Base-by-base conservation (phyloP, 352 stramenopile species). In the Phytophthora pseudosyringae region DNA sequence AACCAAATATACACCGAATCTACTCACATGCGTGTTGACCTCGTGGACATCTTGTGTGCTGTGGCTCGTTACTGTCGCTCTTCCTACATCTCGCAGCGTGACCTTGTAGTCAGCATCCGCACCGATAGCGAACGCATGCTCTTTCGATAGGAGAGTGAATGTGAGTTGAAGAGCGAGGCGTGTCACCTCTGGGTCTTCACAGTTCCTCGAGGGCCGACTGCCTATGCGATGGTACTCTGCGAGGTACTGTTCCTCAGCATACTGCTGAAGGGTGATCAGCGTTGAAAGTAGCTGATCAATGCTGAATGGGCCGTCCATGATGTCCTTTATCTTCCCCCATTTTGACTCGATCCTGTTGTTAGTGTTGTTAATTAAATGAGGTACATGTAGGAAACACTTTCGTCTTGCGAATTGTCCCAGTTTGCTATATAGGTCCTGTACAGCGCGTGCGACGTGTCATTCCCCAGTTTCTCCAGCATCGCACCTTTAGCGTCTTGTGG, bases 321-420 rank as follows among this genome's bases (percentile, higher is more conserved):
- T 26, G 4, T 60, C 38, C 25, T 59, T 60, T 3, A 54, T 54
- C 11, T 60, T 58, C 0, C 39, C 36, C 59, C 32, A 47, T 11
- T 60, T 60, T 3, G 58, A 55, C 15, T 67, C 59, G 13, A 60
- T 38, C 1, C 48, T 4, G 29, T 63, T 68, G 51, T 69, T 69
- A 0, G 51, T 69, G 35, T 69, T 56, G 44, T 54, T 69, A 0
- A 16, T 63, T 3, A 52, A 29, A 18, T 58, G 52, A 0, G 46
- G 43, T 0, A 67, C 57, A 0, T 46, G 28, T 51, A 51, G 1
- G 25, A 15, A 13, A 35, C 44, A 10, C 44, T 38, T 12, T 51
- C 5, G 1, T 31, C 12, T 41, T 18, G 13, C 43, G 48, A 2
- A 3, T 40, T 18, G 10, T 33, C 43, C 43, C 43, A 49, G 5